Percentiles rank a stretch among this genome's conserved stretches.
Evolutionary conservation across 305 asterid species (phyloP).

Genomic region (Solanum hybrid): DNA sequence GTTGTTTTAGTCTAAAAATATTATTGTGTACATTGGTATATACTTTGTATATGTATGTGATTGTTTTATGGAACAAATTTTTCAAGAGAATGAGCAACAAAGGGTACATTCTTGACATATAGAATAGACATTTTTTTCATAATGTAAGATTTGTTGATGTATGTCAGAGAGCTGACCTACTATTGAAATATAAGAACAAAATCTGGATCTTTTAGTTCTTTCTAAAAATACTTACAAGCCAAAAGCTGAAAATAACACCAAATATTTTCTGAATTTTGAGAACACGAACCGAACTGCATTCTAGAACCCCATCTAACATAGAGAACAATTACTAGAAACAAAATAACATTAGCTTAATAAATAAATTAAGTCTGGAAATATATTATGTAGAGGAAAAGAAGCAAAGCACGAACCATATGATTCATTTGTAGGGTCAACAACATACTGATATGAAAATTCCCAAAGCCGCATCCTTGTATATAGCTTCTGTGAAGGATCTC

Average conservation of each 20-base stretch:
- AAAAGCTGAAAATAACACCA: conserved; percentile 73
- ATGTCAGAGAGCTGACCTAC: neutral
- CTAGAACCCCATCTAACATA: conserved; percentile 51
- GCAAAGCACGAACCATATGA: conserved; percentile 48
- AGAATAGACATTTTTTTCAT: neutral
- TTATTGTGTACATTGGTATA: neutral
- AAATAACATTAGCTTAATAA: neutral
- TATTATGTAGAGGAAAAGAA: neutral
- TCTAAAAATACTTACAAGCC: neutral
- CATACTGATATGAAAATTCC: conserved; percentile 74
- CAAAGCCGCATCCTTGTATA: conserved; percentile 68
- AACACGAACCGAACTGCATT: conserved; percentile 40
- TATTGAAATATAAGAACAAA: neutral
- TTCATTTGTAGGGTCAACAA: conserved; percentile 78
- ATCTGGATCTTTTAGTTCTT: neutral
- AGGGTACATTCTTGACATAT: neutral
- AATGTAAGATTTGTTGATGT: neutral
- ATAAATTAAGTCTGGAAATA: neutral
- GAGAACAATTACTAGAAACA: neutral
- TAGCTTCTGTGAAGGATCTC: conserved; percentile 61
- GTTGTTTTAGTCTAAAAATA: neutral
- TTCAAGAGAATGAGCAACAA: neutral
- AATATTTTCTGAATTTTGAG: conserved; percentile 59
- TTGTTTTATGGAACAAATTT: neutral
- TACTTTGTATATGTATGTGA: neutral